phyloP scores from a whole-genome alignment of 2,329 filamentous ascomycete genomes.

The Microcyclospora pomicola region DNA sequence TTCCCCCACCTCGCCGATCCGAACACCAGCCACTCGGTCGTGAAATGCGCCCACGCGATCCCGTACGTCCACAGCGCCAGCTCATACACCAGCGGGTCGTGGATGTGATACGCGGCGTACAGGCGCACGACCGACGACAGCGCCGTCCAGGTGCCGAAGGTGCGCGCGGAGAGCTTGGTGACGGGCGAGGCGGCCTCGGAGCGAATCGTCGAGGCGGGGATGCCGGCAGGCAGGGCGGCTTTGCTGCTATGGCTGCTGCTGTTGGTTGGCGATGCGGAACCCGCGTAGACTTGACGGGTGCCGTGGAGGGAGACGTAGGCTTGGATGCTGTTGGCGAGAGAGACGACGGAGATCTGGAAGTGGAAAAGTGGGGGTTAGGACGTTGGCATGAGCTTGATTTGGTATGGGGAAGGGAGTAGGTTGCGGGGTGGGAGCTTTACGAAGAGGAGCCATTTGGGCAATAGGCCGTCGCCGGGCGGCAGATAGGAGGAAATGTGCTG shows the following conservation, averaged over 20 bases:
- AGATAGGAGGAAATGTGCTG: constrained; percentile 22
- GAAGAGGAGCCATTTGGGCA: constrained; percentile 53
- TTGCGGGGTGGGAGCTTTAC: constrained; percentile 27
- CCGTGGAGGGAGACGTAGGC: constrained; percentile 67
- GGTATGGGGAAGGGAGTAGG: constrained; percentile 4
- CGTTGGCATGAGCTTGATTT: constrained; percentile 1
- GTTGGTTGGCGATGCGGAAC: constrained; percentile 35
- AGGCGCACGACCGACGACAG: constrained; percentile 62
- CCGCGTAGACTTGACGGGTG: constrained; percentile 76
- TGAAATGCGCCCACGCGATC: constrained; percentile 64
- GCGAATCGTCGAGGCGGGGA: constrained; percentile 22
- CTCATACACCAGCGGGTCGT: constrained; percentile 59
- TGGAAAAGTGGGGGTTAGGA: constrained; percentile 1
- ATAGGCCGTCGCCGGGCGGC: constrained; percentile 35
- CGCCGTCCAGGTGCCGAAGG: constrained; percentile 82
- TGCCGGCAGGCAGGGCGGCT: constrained; percentile 19
- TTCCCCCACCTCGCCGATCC: constrained; percentile 55
- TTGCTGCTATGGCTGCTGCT: constrained; percentile 1
- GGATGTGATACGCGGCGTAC: constrained; percentile 73
- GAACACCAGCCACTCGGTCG: constrained; percentile 67
- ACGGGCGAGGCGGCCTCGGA: constrained; percentile 36
- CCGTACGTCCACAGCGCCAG: constrained; percentile 70
- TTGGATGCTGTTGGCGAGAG: constrained; percentile 74
- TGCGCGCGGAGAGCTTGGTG: constrained; percentile 61
- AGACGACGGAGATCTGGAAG: constrained; percentile 62